A percentile compares a stretch with the other conserved stretches of the same genome.
Evolutionary conservation across 768 basidiomycete species (phyloP).

Genomic region (Suillus lakei): DNA sequence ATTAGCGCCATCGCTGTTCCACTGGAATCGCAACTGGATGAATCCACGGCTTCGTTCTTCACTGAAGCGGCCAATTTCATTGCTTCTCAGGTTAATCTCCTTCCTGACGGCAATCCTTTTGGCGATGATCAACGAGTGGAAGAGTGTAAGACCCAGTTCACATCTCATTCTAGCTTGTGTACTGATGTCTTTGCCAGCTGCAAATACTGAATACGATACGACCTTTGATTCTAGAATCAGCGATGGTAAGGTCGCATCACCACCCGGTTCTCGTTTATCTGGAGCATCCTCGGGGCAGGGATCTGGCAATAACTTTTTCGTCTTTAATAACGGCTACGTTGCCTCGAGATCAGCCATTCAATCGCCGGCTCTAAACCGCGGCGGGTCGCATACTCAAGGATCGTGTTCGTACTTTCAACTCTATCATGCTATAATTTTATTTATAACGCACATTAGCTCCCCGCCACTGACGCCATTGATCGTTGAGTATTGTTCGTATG

Average conservation of each 20-base stretch:
- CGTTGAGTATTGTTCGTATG: too few relatives aligned
- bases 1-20: slow-evolving; percentile 11
- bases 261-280: too few relatives aligned
- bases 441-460: too few relatives aligned
- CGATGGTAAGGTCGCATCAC: background rate
- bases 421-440: too few relatives aligned
- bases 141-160: background rate
- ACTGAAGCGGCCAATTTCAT: slow-evolving; percentile 1
- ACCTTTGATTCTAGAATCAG: background rate
- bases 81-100: background rate
- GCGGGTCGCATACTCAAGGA: too few relatives aligned
- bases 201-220: background rate
- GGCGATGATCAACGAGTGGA: background rate
- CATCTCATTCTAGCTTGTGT: too few relatives aligned
- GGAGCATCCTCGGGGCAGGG: too few relatives aligned
- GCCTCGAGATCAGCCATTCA: background rate
- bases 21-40: slow-evolving; percentile 10
- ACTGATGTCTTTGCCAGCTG: background rate
- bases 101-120: background rate
- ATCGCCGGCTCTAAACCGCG: background rate
- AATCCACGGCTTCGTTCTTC: slow-evolving; percentile 3
- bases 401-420: too few relatives aligned
- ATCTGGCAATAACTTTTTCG: background rate
- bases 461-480: too few relatives aligned
- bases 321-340: background rate